A percentile compares a stretch with the other conserved stretches of the same genome.
Evolutionary conservation across 345 rosid genomes (phyloP).

Genomic region (Conringia planisiliqua): DNA sequence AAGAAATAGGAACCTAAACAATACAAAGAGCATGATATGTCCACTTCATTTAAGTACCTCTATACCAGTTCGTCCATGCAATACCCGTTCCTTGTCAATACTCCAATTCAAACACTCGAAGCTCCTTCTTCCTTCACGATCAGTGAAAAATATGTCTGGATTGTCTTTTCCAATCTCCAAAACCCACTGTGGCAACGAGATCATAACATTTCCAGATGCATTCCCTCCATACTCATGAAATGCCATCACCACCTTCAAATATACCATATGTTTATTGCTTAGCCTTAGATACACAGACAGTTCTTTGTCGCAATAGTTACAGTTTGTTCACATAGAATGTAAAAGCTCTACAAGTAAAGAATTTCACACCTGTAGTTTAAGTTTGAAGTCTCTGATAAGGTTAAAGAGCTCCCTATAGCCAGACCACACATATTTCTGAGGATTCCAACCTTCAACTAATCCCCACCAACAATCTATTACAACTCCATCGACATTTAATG

Average conservation of each 20-base stretch:
- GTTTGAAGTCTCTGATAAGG: conserved; percentile 68
- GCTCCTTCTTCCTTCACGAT: conserved; percentile 80
- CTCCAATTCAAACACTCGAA: conserved; percentile 90
- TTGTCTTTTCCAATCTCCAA: conserved; percentile 86
- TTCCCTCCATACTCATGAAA: conserved; percentile 84
- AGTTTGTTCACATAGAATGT: background rate
- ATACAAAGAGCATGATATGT: too few relatives aligned
- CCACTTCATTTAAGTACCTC: too few relatives aligned
- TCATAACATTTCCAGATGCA: conserved; percentile 46
- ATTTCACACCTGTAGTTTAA: conserved; percentile 67
- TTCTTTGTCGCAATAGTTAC: background rate
- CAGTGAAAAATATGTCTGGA: conserved; percentile 85
- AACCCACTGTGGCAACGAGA: conserved; percentile 93
- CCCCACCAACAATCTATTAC: conserved; percentile 98
- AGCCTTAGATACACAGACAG: too few relatives aligned
- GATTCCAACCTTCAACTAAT: conserved; percentile 88
- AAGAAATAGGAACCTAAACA: background rate
- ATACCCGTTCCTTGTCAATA: conserved; percentile 81
- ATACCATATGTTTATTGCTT: conserved; percentile 18
- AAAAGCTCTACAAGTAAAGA: background rate
- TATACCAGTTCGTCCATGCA: conserved; percentile 86
- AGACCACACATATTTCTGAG: conserved; percentile 90
- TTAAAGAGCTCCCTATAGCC: conserved; percentile 86
- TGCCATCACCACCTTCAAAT: conserved; percentile 85
- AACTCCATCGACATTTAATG: conserved; percentile 76